A percentile compares a stretch with the other conserved stretches of the same genome.
Evolutionary conservation across 768 basidiomycete genomes (phyloP).

Genomic region (Leucosporidium scottii): DNA sequence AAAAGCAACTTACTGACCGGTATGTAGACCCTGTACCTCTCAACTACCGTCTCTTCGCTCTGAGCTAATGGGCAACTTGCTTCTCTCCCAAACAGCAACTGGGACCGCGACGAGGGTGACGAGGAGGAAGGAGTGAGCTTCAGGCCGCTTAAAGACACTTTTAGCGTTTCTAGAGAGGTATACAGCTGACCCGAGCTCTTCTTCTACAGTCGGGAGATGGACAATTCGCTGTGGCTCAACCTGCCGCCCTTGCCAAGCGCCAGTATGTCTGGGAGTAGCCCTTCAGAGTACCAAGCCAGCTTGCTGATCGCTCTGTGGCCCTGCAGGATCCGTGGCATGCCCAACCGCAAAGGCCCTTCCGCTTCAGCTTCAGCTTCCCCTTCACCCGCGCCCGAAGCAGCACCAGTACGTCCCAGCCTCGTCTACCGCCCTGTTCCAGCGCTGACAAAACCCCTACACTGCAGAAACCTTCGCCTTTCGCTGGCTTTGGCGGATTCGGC

Average conservation of each 20-base stretch:
- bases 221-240: constrained; percentile 20
- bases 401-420: background rate
- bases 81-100: constrained; percentile 15
- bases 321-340: background rate
- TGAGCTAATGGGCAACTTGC: background rate
- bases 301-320: background rate
- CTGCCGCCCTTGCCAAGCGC: background rate
- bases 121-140: constrained; percentile 1
- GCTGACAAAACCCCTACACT: background rate
- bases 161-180: background rate
- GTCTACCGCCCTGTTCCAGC: background rate
- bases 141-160: background rate
- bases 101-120: constrained; percentile 20
- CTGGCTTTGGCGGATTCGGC: background rate
- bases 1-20: constrained; percentile 23
- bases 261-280: constrained; percentile 8
- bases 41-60: no score
- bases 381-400: background rate
- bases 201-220: background rate
- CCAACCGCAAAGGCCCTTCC: constrained; percentile 16
- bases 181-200: background rate
- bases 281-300: background rate
- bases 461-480: constrained; percentile 16
- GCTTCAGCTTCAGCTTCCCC: background rate
- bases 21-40: background rate